Base-by-base conservation (phyloP, 2,329 filamentous ascomycete species). In the Hymenoscyphus salicellus region DNA sequence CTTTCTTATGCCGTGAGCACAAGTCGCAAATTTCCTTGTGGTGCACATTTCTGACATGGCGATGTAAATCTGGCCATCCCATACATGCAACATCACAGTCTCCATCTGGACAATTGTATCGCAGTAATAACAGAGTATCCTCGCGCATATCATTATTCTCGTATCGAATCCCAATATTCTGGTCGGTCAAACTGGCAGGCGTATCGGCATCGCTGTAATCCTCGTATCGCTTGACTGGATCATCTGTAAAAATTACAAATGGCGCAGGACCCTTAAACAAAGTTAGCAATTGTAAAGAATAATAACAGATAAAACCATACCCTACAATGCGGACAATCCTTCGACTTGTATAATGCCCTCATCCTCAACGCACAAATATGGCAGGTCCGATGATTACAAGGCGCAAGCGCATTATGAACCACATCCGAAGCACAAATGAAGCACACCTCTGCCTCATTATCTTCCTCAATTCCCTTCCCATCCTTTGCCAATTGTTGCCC, bases 391-490 rank as follows among this genome's bases (percentile, higher is more conserved):
- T 99, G 95, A 77, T 97, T 98, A 79, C 95, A 99, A 23, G 95
- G 94, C 36, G 93, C 88, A 69, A 99, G 87, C 10, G 93, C 90
- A 72, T 92, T 88, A 80, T 98, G 93, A 58, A 90, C 87, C 58
- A 99, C 89, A 1, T 89, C 86, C 69, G 93, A 97, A 63, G 95
- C 94, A 78, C 95, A 99, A 74, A 99, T 99, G 79, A 98, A 98
- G 85, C 95, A 99, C 66, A 97, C 85, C 68, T 97, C 93, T 30
- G 83, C 89, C 63, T 93, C 90, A 33, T 81, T 81, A 28, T 83
- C 84, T 3, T 78, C 80, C 65, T 77, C 75, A 2, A 55, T 58
- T 36, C 52, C 59, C 55, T 56, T 57, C 63, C 23, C 60, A 43
- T 58, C 59, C 17, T 64, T 59, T 59, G 28, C 49, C 49, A 56